phyloP scores from a whole-genome alignment of 768 basidiomycete genomes.

The Butyriboletus loyo region DNA sequence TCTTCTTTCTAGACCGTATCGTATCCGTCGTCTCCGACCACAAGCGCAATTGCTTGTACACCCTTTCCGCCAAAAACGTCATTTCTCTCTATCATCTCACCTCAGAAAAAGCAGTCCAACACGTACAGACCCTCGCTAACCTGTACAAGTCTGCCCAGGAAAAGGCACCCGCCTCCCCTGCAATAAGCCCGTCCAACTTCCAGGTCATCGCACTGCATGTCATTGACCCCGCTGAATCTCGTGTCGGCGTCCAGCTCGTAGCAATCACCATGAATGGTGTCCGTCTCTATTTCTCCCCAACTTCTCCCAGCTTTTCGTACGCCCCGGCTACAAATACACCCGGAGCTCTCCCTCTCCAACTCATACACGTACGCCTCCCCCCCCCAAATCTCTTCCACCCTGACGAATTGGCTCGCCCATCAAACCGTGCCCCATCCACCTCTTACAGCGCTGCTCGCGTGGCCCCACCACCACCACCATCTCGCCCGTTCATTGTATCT shows the following conservation, averaged over 20 bases:
- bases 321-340: constrained; percentile 30
- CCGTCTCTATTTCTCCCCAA: constrained; percentile 77
- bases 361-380: constrained; percentile 78
- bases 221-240: constrained; percentile 64
- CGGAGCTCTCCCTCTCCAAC: constrained; percentile 46
- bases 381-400: constrained; percentile 75
- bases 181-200: constrained; percentile 67
- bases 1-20: constrained; percentile 58
- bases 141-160: constrained; percentile 75
- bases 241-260: constrained; percentile 68
- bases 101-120: constrained; percentile 64
- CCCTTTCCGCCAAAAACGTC: constrained; percentile 60
- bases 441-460: constrained; percentile 50
- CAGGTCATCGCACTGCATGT: constrained; percentile 69
- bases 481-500: constrained; percentile 58
- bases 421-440: constrained; percentile 39
- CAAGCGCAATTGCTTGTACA: constrained; percentile 72
- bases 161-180: constrained; percentile 75
- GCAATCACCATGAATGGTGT: constrained; percentile 81
- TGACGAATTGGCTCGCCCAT: constrained; percentile 58
- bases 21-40: constrained; percentile 63
- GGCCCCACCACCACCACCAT: constrained; percentile 40
- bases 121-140: constrained; percentile 72
- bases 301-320: constrained; percentile 48
- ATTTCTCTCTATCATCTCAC: constrained; percentile 66